These are phyloP conservation scores for Arbutus unedo DNA, from an alignment of 148 eudicot species.

Conservation along the genomic window DNA sequence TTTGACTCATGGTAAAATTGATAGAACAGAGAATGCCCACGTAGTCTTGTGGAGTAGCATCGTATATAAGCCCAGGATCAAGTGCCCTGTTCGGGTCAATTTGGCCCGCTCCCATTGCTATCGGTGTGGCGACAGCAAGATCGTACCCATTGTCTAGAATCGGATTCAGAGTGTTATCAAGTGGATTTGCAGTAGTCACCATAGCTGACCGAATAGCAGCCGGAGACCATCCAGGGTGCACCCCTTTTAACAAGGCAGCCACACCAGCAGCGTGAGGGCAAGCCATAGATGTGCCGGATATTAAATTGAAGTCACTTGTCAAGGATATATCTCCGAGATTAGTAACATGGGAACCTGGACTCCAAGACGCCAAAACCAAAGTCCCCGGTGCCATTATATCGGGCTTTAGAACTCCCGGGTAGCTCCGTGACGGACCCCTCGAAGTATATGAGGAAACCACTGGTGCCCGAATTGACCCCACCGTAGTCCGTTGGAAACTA, in stretches of 20 bases:
- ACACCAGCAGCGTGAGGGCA: constrained; percentile 23
- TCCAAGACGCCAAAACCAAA: constrained; percentile 20
- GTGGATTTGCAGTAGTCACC: constrained; percentile 27
- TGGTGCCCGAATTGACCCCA: constrained; percentile 8
- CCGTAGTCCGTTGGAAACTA: neutral
- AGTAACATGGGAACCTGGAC: neutral
- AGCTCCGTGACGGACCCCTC: constrained; percentile 17
- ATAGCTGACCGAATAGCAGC: constrained; percentile 28
- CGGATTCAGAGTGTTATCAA: constrained; percentile 10
- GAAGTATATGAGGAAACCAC: constrained; percentile 5
- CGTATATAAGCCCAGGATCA: constrained; percentile 17
- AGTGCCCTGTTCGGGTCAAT: constrained; percentile 4
- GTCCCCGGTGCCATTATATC: constrained; percentile 27
- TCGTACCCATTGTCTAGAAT: constrained; percentile 8
- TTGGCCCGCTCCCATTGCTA: constrained; percentile 22
- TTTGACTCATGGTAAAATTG: constrained; percentile 20
- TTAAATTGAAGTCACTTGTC: constrained; percentile 2
- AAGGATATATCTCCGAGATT: neutral
- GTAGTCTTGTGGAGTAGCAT: constrained; percentile 25
- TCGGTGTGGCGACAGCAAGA: neutral
- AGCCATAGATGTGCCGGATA: constrained; percentile 26
- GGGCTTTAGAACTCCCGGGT: constrained; percentile 18
- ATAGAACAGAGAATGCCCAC: constrained; percentile 19
- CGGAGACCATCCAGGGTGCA: constrained; percentile 24
- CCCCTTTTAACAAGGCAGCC: constrained; percentile 22